phyloP scores from a whole-genome alignment of 2,329 filamentous ascomycete species.

The Fusarium nisikadoi region DNA sequence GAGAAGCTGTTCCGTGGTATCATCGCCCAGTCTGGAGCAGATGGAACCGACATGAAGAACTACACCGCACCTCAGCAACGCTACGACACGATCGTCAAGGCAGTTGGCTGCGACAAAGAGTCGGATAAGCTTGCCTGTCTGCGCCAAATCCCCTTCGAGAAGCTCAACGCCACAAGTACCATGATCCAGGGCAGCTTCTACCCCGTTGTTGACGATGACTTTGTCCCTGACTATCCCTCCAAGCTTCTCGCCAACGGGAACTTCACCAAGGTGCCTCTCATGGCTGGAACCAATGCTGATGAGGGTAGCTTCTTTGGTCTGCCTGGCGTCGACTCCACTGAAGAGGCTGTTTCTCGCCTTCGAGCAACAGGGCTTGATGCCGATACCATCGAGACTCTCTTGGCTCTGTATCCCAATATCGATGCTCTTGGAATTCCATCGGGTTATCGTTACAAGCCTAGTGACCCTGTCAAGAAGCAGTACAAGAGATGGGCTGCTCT shows the following conservation, averaged over 20 bases:
- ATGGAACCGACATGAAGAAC: constrained; percentile 42
- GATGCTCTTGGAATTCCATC: constrained; percentile 35
- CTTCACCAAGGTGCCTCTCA: constrained; percentile 72
- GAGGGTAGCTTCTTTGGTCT: constrained; percentile 69
- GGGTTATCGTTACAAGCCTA: constrained; percentile 19
- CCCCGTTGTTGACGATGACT: constrained; percentile 50
- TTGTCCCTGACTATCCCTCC: constrained; percentile 55
- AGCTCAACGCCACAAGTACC: constrained; percentile 34
- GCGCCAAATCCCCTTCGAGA: constrained; percentile 35
- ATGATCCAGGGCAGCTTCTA: constrained; percentile 25
- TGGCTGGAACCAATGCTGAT: constrained; percentile 72
- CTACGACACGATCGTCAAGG: constrained; percentile 36
- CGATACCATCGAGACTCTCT: constrained; percentile 18
- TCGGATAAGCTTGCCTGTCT: constrained; percentile 46
- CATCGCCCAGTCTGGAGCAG: constrained; percentile 60
- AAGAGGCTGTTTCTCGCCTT: constrained; percentile 19
- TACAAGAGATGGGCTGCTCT: constrained; percentile 66
- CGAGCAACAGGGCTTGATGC: constrained; percentile 4
- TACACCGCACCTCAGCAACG: constrained; percentile 22
- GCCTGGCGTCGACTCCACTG: constrained; percentile 50
- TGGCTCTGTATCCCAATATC: constrained; percentile 37
- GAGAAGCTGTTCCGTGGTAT: constrained; percentile 65
- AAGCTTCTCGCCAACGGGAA: constrained; percentile 65
- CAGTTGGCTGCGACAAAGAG: constrained; percentile 38
- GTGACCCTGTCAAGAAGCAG: constrained; percentile 44